Percentiles rank a stretch among this genome's conserved stretches.
phyloP scores from a whole-genome alignment of 371 early-diverging fungal genomes.

The Blakeslea trispora region DNA sequence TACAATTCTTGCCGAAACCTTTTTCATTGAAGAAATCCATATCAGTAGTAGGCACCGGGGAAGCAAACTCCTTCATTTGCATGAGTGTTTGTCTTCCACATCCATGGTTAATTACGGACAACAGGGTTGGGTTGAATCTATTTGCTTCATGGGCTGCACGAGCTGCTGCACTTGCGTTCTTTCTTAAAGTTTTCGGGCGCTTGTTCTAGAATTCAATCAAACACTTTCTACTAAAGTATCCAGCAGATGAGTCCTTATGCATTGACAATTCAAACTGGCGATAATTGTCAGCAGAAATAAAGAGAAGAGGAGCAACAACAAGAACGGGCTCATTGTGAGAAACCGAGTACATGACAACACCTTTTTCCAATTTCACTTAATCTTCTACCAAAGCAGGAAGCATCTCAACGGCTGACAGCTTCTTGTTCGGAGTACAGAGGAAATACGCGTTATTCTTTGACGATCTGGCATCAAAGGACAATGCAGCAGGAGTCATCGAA shows the following conservation, averaged over 20 bases:
- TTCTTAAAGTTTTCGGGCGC: neutral
- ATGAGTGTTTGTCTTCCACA: neutral
- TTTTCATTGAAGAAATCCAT: neutral
- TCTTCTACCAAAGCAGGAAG: slow-evolving; percentile 8
- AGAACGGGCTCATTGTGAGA: neutral
- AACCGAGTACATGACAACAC: slow-evolving; percentile 9
- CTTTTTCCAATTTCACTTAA: slow-evolving; percentile 7
- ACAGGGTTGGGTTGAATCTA: neutral
- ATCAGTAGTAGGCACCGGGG: no score
- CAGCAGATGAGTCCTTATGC: slow-evolving; percentile 1
- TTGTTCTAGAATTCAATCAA: neutral
- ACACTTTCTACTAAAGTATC: slow-evolving; percentile 8
- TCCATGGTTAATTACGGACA: no score
- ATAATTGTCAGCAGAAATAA: slow-evolving; percentile 15
- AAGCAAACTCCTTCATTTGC: no score
- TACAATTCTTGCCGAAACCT: neutral
- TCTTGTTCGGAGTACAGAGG: neutral
- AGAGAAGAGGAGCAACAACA: slow-evolving; percentile 1
- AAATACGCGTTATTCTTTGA: slow-evolving; percentile 4
- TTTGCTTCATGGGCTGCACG: neutral
- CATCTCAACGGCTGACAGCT: slow-evolving; percentile 4
- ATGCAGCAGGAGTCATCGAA: slow-evolving; percentile 12
- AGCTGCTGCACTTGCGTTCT: no score
- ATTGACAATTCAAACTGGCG: slow-evolving; percentile 13
- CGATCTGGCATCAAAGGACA: slow-evolving; percentile 6